These are phyloP conservation scores for Klebsormidium nitens DNA, from an alignment of 139 green algal genomes.

Conservation along the genomic window DNA sequence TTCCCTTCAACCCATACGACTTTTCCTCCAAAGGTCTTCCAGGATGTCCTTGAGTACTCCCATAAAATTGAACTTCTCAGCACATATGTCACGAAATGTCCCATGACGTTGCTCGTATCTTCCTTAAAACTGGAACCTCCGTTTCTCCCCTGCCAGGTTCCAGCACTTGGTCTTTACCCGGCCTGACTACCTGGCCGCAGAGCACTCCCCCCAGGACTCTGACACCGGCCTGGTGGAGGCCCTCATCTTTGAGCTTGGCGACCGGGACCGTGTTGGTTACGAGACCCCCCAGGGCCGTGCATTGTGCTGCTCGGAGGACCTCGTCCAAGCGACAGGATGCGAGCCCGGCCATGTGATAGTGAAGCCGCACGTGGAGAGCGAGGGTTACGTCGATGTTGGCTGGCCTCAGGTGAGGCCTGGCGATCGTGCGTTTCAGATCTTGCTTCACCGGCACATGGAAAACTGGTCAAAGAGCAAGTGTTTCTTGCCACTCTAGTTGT, in stretches of 20 bases:
- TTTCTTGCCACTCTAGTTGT: too few relatives aligned
- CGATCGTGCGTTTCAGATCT: too few relatives aligned
- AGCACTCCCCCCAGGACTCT: conserved; percentile 34
- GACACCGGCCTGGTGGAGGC: conserved; percentile 56
- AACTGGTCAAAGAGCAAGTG: too few relatives aligned
- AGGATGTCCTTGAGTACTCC: background rate
- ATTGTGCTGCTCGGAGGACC: conserved; percentile 56
- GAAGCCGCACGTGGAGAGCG: too few relatives aligned
- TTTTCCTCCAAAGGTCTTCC: background rate
- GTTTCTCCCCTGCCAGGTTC: conserved; percentile 25
- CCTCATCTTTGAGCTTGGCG: conserved; percentile 56
- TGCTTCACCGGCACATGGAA: too few relatives aligned
- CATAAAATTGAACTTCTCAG: background rate
- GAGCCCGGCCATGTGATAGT: conserved; percentile 52
- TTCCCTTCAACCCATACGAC: background rate
- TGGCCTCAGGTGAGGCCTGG: too few relatives aligned
- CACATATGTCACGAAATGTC: background rate
- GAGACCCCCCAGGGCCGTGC: conserved; percentile 26
- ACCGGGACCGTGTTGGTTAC: conserved; percentile 51
- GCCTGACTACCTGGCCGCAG: conserved; percentile 25
- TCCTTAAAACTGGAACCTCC: background rate
- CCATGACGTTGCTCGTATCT: background rate
- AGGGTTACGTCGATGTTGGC: too few relatives aligned
- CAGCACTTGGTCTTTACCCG: conserved; percentile 48
- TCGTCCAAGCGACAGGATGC: conserved; percentile 46